Percentiles rank a stretch among this genome's conserved stretches.
Conservation (phyloP, 768 basidiomycete genomes). For the Amanita phalloides region DNA sequence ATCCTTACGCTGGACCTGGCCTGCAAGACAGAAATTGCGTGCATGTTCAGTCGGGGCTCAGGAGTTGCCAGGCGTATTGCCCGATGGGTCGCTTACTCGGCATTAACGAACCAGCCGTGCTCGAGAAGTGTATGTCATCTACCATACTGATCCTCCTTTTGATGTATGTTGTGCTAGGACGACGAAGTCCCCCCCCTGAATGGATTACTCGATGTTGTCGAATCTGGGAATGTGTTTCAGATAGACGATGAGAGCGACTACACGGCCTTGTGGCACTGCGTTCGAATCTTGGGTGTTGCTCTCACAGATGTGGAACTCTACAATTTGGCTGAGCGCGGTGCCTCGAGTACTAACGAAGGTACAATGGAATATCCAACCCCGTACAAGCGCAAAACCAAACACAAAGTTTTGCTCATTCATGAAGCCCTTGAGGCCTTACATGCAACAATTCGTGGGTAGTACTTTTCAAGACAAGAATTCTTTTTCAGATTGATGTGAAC, state of each 20-base stretch:
- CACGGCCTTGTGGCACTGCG: constrained; percentile 42
- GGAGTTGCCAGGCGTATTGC: constrained; percentile 43
- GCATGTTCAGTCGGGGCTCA: constrained; percentile 40
- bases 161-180: constrained; percentile 19
- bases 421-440: constrained; percentile 41
- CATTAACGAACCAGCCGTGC: constrained; percentile 24
- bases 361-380: constrained; percentile 10
- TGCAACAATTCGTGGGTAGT: constrained; percentile 48
- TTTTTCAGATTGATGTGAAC: background rate
- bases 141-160: constrained; percentile 24
- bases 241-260: constrained; percentile 49
- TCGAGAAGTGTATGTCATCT: constrained; percentile 15
- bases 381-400: constrained; percentile 14
- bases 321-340: constrained; percentile 33
- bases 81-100: constrained; percentile 41
- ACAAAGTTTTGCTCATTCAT: constrained; percentile 38
- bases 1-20: constrained; percentile 27
- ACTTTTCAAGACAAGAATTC: background rate
- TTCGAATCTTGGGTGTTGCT: constrained; percentile 47
- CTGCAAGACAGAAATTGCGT: constrained; percentile 41
- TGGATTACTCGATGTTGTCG: constrained; percentile 39
- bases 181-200: constrained; percentile 41
- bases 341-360: background rate
- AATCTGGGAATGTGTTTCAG: constrained; percentile 34
- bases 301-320: constrained; percentile 51